These are phyloP conservation scores for Discostella stelligeroides DNA, from an alignment of 108 stramenopile species.

Conservation along the genomic window DNA sequence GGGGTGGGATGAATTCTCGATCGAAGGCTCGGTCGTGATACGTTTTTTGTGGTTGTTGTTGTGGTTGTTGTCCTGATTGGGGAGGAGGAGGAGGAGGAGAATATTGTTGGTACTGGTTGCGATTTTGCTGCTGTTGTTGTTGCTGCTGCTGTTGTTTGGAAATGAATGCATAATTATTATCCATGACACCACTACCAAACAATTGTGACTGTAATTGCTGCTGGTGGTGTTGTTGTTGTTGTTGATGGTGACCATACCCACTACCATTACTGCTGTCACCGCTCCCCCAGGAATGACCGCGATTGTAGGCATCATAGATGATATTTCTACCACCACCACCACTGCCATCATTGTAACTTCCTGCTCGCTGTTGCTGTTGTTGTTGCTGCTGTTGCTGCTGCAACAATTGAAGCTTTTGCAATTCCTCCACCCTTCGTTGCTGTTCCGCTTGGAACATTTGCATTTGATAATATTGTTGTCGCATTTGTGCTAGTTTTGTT, in stretches of 20 bases:
- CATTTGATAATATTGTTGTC: background rate
- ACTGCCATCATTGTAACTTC: background rate
- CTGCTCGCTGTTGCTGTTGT: background rate
- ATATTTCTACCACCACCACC: background rate
- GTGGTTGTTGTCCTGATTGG: too few relatives aligned
- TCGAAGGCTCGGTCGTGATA: too few relatives aligned
- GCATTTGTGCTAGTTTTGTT: background rate
- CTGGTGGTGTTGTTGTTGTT: constrained; percentile 12
- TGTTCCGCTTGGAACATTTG: background rate
- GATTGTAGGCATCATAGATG: background rate
- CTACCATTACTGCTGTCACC: constrained; percentile 22
- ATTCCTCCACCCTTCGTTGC: background rate
- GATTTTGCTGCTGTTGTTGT: too few relatives aligned
- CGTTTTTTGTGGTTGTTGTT: too few relatives aligned
- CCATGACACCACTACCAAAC: too few relatives aligned
- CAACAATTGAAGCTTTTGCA: background rate
- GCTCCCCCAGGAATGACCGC: constrained; percentile 22
- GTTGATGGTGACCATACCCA: constrained; percentile 18
- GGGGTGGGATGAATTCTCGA: too few relatives aligned
- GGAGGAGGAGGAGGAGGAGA: too few relatives aligned
- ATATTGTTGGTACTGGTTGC: too few relatives aligned
- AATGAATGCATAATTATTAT: too few relatives aligned
- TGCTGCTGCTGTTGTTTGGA: too few relatives aligned
- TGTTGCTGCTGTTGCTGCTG: constrained; percentile 7
- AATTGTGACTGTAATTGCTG: too few relatives aligned